Percentiles rank a stretch among this genome's conserved stretches.
phyloP scores from a whole-genome alignment of 257 asterid genomes.

The Osmanthus fragrans region DNA sequence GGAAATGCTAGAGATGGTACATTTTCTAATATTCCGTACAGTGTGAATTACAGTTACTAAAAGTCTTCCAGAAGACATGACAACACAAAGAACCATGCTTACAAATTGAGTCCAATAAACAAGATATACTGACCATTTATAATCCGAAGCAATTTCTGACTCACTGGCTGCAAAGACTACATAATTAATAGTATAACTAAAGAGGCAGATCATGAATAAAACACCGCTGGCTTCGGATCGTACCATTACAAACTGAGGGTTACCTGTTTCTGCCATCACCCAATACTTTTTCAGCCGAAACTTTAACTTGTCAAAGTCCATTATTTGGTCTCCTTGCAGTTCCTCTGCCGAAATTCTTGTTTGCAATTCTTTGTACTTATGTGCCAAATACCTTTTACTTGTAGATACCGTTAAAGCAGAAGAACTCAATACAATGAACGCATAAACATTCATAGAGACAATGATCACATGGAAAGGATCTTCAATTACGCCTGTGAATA shows the following conservation, averaged over 20 bases:
- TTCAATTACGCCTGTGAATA: background rate
- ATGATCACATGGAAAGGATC: background rate
- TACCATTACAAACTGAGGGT: background rate
- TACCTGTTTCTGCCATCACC: slow-evolving; percentile 21
- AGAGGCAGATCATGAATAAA: background rate
- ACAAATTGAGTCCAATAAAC: background rate
- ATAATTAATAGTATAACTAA: too few relatives aligned
- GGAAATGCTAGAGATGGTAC: background rate
- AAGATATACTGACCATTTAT: background rate
- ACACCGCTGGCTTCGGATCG: background rate
- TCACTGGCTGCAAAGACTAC: too few relatives aligned
- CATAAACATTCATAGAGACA: background rate
- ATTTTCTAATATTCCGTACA: too few relatives aligned
- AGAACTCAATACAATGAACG: background rate
- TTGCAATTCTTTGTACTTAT: background rate
- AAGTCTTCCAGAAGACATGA: background rate
- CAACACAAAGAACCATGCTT: background rate
- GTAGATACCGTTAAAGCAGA: slow-evolving; percentile 18
- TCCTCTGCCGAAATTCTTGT: background rate
- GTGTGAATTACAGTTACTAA: background rate
- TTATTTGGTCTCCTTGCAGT: background rate
- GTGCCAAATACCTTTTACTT: slow-evolving; percentile 15
- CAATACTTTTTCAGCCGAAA: background rate
- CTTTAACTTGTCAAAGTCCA: background rate
- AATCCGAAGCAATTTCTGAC: too few relatives aligned